Conservation (phyloP, 148 eudicot genomes). For the Silene conica region DNA sequence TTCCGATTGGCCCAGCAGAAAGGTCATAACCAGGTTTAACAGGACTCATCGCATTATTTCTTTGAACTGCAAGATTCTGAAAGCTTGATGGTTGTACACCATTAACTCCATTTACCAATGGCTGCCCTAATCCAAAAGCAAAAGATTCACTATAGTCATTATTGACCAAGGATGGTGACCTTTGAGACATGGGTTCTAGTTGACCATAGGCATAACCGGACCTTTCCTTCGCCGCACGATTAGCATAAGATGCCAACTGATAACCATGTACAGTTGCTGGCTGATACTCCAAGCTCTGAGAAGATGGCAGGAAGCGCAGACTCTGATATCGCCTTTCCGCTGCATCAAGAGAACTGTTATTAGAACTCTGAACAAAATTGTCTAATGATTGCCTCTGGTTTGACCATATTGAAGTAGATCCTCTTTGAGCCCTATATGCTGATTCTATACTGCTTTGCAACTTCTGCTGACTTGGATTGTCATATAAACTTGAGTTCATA, state of each 20-base stretch:
- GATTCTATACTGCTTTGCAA: slow-evolving; percentile 37
- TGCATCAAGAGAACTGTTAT: slow-evolving; percentile 32
- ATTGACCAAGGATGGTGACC: slow-evolving; percentile 44
- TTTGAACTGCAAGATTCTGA: slow-evolving; percentile 52
- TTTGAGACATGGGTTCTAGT: slow-evolving; percentile 38
- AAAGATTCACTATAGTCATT: slow-evolving; percentile 49
- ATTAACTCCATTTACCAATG: slow-evolving; percentile 43
- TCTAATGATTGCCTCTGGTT: slow-evolving; percentile 45
- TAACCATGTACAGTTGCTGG: slow-evolving; percentile 91
- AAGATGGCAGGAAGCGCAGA: slow-evolving; percentile 67
- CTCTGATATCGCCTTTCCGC: slow-evolving; percentile 82
- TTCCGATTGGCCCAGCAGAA: slow-evolving; percentile 37
- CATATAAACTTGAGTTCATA: slow-evolving; percentile 37
- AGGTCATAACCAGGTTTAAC: slow-evolving; percentile 38
- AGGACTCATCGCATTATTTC: slow-evolving; percentile 54
- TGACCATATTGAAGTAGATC: slow-evolving; percentile 50
- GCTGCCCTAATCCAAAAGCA: slow-evolving; percentile 39
- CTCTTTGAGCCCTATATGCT: slow-evolving; percentile 46
- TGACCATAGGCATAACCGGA: slow-evolving; percentile 42
- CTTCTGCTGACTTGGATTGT: slow-evolving; percentile 40
- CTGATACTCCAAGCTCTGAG: slow-evolving; percentile 56
- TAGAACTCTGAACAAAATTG: slow-evolving; percentile 43
- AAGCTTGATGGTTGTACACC: slow-evolving; percentile 53
- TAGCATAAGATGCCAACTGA: slow-evolving; percentile 51
- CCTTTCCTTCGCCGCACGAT: slow-evolving; percentile 48